phyloP scores from a whole-genome alignment of 2,329 filamentous ascomycete genomes.

The Colletotrichum camelliae region DNA sequence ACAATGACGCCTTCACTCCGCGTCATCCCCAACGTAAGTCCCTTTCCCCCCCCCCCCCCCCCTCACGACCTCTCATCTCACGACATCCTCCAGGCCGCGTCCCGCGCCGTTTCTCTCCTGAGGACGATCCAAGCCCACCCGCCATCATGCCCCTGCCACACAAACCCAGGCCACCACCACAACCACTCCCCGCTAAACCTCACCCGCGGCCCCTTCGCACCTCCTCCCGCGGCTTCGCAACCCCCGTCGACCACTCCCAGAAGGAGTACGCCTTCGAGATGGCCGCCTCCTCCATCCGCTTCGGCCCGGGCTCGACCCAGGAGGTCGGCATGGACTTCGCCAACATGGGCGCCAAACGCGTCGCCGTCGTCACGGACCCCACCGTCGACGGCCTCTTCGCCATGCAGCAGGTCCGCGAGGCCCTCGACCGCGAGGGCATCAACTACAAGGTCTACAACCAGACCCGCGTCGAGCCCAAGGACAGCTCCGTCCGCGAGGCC shows the following conservation, averaged over 20 bases:
- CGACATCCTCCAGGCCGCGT: conserved; percentile 52
- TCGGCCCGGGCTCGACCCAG: conserved; percentile 90
- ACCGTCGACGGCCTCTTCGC: conserved; percentile 84
- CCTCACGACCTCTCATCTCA: not conserved
- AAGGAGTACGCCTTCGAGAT: conserved; percentile 99
- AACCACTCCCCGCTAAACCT: conserved; percentile 65
- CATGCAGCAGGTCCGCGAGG: conserved; percentile 88
- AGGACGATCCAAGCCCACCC: conserved; percentile 91
- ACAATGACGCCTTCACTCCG: conserved; percentile 27
- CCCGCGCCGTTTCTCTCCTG: conserved; percentile 74
- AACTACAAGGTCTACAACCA: conserved; percentile 82
- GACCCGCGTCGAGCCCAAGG: conserved; percentile 89
- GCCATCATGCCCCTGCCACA: conserved; percentile 89
- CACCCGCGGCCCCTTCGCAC: conserved; percentile 43
- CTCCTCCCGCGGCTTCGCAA: conserved; percentile 58
- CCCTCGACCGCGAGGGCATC: conserved; percentile 78
- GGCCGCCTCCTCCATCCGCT: conserved; percentile 93
- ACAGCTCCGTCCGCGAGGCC: conserved; percentile 87
- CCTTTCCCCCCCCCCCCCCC: not conserved
- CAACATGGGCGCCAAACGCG: conserved; percentile 86
- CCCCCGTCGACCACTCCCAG: conserved; percentile 64
- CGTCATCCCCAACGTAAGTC: conserved; percentile 31
- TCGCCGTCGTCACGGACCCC: conserved; percentile 89
- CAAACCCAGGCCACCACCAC: conserved; percentile 83
- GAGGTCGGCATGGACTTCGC: conserved; percentile 98